Conservation (phyloP, 225 moss, liverwort and hornwort genomes). For the Sphagnum contortum region DNA sequence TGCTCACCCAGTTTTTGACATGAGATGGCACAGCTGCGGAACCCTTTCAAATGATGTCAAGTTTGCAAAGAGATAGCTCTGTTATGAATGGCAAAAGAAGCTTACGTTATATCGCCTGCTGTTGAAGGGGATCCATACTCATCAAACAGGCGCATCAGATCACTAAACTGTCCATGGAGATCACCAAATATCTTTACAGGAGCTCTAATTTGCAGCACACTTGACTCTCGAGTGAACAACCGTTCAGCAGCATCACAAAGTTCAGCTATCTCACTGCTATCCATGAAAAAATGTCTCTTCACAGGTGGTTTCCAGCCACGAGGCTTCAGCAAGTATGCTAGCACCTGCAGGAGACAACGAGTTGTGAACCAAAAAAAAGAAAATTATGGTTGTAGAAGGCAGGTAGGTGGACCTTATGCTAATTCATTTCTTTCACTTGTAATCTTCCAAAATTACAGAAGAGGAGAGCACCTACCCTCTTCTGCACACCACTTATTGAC, state of each 20-base stretch:
- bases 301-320: constrained; percentile 67
- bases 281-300: constrained; percentile 64
- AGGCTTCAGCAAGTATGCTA: constrained; percentile 56
- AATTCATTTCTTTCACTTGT: too few relatives aligned
- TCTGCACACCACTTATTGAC: constrained; percentile 66
- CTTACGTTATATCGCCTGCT: constrained; percentile 61
- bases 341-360: constrained; percentile 25
- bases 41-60: too few relatives aligned
- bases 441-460: not conserved
- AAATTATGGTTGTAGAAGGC: too few relatives aligned
- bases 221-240: constrained; percentile 58
- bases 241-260: constrained; percentile 54
- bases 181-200: constrained; percentile 65
- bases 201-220: constrained; percentile 57
- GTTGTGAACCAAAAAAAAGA: not conserved
- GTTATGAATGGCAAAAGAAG: not conserved
- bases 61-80: too few relatives aligned
- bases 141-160: constrained; percentile 65
- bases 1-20: too few relatives aligned
- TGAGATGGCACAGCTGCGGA: too few relatives aligned
- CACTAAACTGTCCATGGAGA: constrained; percentile 66
- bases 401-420: too few relatives aligned
- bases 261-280: constrained; percentile 58
- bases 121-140: constrained; percentile 70
- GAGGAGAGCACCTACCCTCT: constrained; percentile 26